Evolutionary conservation across 1,139 yeast species (phyloP).

Genomic region (Yamadazyma epiphylla): DNA sequence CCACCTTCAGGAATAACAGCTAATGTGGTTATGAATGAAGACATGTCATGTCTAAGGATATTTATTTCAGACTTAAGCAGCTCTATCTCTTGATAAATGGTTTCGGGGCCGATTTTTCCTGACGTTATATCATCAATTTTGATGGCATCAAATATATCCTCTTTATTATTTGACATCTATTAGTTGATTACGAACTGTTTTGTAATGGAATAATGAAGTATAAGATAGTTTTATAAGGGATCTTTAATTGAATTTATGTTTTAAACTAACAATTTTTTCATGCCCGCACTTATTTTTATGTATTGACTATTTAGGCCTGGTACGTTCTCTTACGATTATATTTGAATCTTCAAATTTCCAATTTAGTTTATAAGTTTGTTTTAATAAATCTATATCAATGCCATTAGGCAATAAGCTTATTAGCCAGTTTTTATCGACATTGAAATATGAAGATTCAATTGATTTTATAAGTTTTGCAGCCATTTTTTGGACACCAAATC

Average conservation of each 20-base stretch:
- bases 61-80: constrained; percentile 42
- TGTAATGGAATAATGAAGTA: no score
- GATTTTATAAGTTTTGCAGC: constrained; percentile 24
- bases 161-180: constrained; percentile 1
- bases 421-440: constrained; percentile 18
- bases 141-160: constrained; percentile 31
- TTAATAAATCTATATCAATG: constrained; percentile 16
- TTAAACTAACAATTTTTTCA: no score
- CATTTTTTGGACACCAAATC: constrained; percentile 33
- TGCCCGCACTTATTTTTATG: background rate
- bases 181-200: background rate
- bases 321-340: constrained; percentile 21
- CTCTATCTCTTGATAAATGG: constrained; percentile 38
- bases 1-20: constrained; percentile 34
- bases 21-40: constrained; percentile 34
- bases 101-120: constrained; percentile 37
- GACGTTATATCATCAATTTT: constrained; percentile 47
- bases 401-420: constrained; percentile 27
- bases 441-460: constrained; percentile 36
- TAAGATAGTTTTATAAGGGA: no score
- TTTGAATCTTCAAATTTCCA: constrained; percentile 27
- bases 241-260: no score
- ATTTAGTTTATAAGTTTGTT: constrained; percentile 13
- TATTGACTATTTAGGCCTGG: constrained; percentile 1
- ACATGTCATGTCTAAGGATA: constrained; percentile 42